Base-by-base conservation (phyloP, 305 asterid genomes). In the Fraxinus sp. region DNA sequence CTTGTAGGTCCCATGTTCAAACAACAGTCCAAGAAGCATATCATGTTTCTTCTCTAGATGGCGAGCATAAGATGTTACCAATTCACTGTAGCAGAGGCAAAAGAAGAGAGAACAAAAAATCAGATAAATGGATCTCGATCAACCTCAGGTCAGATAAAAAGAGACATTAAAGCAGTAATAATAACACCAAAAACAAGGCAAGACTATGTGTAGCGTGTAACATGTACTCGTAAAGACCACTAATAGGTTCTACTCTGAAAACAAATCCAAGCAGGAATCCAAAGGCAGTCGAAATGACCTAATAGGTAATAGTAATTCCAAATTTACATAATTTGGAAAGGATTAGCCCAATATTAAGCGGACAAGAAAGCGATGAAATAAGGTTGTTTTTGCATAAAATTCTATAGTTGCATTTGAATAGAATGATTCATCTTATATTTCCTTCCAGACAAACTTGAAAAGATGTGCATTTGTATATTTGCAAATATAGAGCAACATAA, bases 31-130 rank as follows among this genome's bases (percentile, higher is more conserved):
- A 3, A 97, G 98, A 90, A 97, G 94, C 98, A 95, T 95, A 77
- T 97, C 99, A 78, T 97, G 99, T 80, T 90, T 93, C 89, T 88
- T 92, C 85, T 88, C 97, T 82, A 97, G 89, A 87, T 97, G 99
- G 32, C 46, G 92, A 59, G 94, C 93, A 83, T 97, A 97, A 16
- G 95, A 90, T 77, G 87, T 83, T 75, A 91, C 97, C 80, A 86
- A 79, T 41, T 95, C 98, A 87, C 99, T 95, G 92, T 68, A 74
- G 91, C 83, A 71, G 52, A 78, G 83, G 80, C 66, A 86, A 83
- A 77, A 55, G 82, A 57, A 1, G 32, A 57, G 72, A 72, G 62
- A 72, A 52, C 14, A 0, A 3, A 71, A 71, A 14, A 33, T 71
- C 26, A 71, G 26, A 30, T n/a, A 32, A 13, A n/a, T 33, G 46